Base-by-base conservation (phyloP, 345 rosid genomes). In the Raphanus sativus region DNA sequence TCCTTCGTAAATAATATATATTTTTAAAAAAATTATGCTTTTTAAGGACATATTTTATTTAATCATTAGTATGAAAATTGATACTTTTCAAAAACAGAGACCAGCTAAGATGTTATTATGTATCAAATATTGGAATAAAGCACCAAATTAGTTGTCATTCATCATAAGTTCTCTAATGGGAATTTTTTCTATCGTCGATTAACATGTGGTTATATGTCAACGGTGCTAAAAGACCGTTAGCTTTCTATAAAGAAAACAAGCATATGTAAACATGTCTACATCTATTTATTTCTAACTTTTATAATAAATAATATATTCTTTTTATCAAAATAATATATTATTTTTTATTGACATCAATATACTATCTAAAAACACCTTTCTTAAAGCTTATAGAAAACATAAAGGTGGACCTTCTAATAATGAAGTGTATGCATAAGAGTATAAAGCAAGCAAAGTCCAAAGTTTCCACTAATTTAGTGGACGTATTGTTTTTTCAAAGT, bases 371-470 rank as follows among this genome's bases (percentile, higher is more conserved):
- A 25, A 25, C 67, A 36, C 28, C 65, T 79, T 74, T 73, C 52
- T 67, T 50, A 79, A 74, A 79, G 71, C 78, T 74, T 74, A 55
- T 74, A 30, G 60, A 32, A 74, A 62, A 69, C 30, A 52, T 12
- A 38, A 52, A 17, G 25, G 71, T 68, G 82, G 82, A 68, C 82
- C 78, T 65, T 74, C 61, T 55, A 42, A 79, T 79, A 62, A 74
- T 79, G 78, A 78, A 79, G 52, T 74, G 78, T 74, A 79, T 69
- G 64, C 74, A 68, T 74, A 74, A 40, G 78, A 79, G 82, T 74
- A 69, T 79, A 79, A 79, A 79, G 78, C 78, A 74, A 79, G 82
- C 82, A 79, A 79, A 74, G 78, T 74, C 62, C 62, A 74, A 79
- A 79, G 79, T 64, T 54, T 68, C 82, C 78, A 79, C 78, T 69